Conservation (phyloP, 176 grass and related monocot genomes). For the Lolium perenne region DNA sequence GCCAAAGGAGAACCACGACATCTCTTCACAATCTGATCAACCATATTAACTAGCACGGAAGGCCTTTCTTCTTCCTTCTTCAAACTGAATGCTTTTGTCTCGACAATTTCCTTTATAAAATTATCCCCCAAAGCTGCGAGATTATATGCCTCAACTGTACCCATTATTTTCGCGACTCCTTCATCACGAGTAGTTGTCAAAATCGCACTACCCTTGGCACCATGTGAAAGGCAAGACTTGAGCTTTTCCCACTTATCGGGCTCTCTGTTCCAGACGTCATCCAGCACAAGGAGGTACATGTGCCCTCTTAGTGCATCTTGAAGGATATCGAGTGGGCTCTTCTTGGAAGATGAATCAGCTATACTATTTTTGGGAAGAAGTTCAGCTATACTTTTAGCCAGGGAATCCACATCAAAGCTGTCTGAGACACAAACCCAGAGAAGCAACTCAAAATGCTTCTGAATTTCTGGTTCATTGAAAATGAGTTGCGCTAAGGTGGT, state of each 20-base stretch:
- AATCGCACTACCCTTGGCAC: background rate
- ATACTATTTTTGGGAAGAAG: background rate
- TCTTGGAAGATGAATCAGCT: background rate
- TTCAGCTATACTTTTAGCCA: background rate
- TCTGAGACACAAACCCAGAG: background rate
- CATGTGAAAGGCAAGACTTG: background rate
- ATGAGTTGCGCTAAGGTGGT: background rate
- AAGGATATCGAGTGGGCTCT: background rate
- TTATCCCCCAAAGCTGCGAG: background rate
- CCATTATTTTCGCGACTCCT: background rate
- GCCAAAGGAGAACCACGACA: constrained; percentile 43
- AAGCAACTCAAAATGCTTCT: background rate
- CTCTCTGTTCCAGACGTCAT: background rate
- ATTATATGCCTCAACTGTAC: background rate
- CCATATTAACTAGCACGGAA: background rate
- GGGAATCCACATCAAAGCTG: background rate
- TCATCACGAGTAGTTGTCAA: constrained; percentile 4
- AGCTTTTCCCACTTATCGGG: background rate
- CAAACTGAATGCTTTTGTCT: background rate
- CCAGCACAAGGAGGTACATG: background rate
- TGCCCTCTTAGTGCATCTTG: background rate
- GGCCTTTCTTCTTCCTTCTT: background rate
- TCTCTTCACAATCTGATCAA: background rate
- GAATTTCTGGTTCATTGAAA: background rate
- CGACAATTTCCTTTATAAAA: background rate